These are phyloP conservation scores for Pseudozyma sp. DNA, from an alignment of 1,284 basidiomycete species.

Conservation along the genomic window DNA sequence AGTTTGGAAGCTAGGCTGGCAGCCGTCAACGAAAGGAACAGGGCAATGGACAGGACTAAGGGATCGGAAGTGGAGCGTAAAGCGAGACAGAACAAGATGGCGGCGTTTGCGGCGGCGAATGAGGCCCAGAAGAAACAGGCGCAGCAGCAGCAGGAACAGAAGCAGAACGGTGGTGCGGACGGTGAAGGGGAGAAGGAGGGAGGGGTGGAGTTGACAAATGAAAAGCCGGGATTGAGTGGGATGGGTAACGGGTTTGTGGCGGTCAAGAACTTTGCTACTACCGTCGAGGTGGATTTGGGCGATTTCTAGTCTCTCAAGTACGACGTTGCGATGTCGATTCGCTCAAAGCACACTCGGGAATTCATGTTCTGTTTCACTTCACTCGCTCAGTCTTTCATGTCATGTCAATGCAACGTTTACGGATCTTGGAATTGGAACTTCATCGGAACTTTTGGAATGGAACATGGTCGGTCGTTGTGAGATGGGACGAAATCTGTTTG, in stretches of 20 bases:
- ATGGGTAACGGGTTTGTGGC: constrained; percentile 68
- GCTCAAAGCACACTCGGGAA: too few species aligned
- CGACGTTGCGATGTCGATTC: neutral
- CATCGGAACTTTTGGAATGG: too few species aligned
- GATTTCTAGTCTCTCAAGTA: constrained; percentile 62
- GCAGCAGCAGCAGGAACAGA: neutral
- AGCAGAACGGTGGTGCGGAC: neutral
- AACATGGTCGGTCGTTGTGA: too few species aligned
- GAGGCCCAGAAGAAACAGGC: neutral
- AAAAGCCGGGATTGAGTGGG: constrained; percentile 34
- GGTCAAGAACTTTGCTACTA: constrained; percentile 68
- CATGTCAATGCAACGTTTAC: too few species aligned
- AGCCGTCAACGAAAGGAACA: constrained; percentile 87
- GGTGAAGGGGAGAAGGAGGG: constrained; percentile 3
- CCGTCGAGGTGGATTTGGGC: constrained; percentile 70
- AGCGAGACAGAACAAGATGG: constrained; percentile 71
- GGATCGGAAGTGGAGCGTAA: constrained; percentile 80
- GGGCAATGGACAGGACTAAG: constrained; percentile 81
- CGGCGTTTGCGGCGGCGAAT: constrained; percentile 4
- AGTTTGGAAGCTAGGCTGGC: constrained; percentile 75
- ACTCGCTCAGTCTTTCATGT: too few species aligned
- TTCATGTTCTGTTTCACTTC: too few species aligned
- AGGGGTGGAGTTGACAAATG: constrained; percentile 28
- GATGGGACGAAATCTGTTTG: too few species aligned
- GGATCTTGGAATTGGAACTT: too few species aligned